Conservation (phyloP, 2,329 filamentous ascomycete species). For the Epichloe glyceriae region DNA sequence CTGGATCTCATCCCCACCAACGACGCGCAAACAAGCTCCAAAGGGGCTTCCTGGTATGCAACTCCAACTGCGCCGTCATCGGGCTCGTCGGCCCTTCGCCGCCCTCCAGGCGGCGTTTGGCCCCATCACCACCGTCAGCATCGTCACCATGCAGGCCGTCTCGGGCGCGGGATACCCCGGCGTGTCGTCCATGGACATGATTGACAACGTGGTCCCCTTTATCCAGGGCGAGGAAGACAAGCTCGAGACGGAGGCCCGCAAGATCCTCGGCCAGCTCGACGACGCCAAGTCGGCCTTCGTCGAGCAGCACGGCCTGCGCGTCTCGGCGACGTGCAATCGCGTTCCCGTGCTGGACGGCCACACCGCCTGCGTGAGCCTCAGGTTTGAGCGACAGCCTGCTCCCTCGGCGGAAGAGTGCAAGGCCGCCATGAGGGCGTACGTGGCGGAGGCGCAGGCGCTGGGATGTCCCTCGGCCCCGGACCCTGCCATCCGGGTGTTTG, state of each 20-base stretch:
- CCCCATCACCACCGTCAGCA: slow-evolving; percentile 58
- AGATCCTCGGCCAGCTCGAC: slow-evolving; percentile 76
- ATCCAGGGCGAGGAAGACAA: slow-evolving; percentile 94
- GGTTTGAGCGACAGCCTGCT: slow-evolving; percentile 62
- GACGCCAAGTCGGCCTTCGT: slow-evolving; percentile 58
- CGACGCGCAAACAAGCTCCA: slow-evolving; percentile 56
- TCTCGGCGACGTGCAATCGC: slow-evolving; percentile 83
- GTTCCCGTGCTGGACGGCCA: slow-evolving; percentile 94
- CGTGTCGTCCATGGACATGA: slow-evolving; percentile 85
- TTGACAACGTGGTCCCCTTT: slow-evolving; percentile 92
- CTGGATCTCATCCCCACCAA: slow-evolving; percentile 82
- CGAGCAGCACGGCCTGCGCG: slow-evolving; percentile 59
- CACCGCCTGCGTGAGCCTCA: slow-evolving; percentile 82
- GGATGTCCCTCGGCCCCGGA: slow-evolving; percentile 79
- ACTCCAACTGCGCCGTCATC: slow-evolving; percentile 96
- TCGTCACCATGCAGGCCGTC: slow-evolving; percentile 91
- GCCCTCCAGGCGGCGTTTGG: slow-evolving; percentile 81
- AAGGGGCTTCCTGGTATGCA: slow-evolving; percentile 90
- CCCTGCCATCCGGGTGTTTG: slow-evolving; percentile 75
- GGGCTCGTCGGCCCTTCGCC: slow-evolving; percentile 86
- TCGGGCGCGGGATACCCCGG: slow-evolving; percentile 86
- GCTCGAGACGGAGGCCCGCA: slow-evolving; percentile 84
- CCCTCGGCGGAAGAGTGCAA: slow-evolving; percentile 67
- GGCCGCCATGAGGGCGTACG: slow-evolving; percentile 66
- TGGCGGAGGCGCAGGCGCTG: slow-evolving; percentile 66